These are phyloP conservation scores for Thalassiosira ordinaria DNA, from an alignment of 352 stramenopile species.

Conservation along the genomic window DNA sequence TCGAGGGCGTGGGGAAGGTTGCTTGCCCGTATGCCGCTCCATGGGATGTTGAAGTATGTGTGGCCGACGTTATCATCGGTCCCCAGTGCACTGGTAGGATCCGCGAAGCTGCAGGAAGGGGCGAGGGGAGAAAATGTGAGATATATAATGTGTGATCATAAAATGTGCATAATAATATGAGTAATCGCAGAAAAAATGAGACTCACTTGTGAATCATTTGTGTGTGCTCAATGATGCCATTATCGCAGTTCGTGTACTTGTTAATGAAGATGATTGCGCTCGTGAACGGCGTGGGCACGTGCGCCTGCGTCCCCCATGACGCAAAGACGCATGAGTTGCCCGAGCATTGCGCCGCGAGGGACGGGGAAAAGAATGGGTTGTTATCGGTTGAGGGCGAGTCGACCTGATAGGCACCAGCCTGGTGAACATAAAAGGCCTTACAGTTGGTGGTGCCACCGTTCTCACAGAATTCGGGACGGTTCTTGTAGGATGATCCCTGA, in stretches of 20 bases:
- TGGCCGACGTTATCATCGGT: background rate
- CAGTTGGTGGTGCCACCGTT: no score
- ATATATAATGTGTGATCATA: no score
- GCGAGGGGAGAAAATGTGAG: background rate
- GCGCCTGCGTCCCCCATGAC: conserved; percentile 41
- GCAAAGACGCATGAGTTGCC: conserved; percentile 37
- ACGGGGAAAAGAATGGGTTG: conserved; percentile 8
- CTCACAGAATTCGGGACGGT: no score
- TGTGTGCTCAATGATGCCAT: conserved; percentile 52
- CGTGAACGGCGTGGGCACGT: conserved; percentile 33
- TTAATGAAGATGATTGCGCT: conserved; percentile 41
- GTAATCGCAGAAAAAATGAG: no score
- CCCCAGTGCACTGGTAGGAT: background rate
- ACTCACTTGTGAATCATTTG: conserved; percentile 26
- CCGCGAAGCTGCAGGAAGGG: conserved; percentile 16
- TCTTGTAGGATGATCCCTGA: no score
- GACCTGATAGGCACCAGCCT: conserved; percentile 39
- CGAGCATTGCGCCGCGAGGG: conserved; percentile 12
- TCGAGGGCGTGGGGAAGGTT: conserved; percentile 18
- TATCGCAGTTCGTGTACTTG: conserved; percentile 43
- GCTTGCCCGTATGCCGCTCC: conserved; percentile 12
- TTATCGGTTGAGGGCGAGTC: conserved; percentile 19
- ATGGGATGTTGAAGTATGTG: conserved; percentile 13
- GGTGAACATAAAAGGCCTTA: conserved; percentile 64
- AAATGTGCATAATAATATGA: no score